Percentiles rank a stretch among this genome's conserved stretches.
Evolutionary conservation across 805 yeast species (phyloP).

Genomic region (Blastobotrys peoriensis): DNA sequence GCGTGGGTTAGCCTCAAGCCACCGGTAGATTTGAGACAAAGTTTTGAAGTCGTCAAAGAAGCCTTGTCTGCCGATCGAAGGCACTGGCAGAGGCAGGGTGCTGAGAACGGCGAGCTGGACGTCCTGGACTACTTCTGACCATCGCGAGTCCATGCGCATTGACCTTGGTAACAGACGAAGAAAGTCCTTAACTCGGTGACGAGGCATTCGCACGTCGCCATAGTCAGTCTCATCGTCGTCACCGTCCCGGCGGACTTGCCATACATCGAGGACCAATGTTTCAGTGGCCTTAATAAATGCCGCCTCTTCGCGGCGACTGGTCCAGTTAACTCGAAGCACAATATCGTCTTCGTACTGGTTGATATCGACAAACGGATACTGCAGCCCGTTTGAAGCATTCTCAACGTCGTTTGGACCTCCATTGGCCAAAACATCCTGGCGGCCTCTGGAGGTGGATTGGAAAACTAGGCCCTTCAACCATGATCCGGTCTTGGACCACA

Average conservation of each 20-base stretch:
- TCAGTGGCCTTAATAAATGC: constrained; percentile 21
- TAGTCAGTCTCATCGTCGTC: constrained; percentile 5
- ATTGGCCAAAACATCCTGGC: not conserved
- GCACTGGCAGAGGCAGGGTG: constrained; percentile 18
- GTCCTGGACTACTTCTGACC: constrained; percentile 21
- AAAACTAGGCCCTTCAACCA: not conserved
- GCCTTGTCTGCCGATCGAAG: constrained; percentile 9
- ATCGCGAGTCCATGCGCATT: constrained; percentile 16
- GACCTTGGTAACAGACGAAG: constrained; percentile 19
- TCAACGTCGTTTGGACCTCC: not conserved
- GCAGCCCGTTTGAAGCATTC: constrained; percentile 10
- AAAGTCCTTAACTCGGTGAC: constrained; percentile 17
- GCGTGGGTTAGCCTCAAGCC: constrained; percentile 63
- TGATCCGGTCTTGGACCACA: not conserved
- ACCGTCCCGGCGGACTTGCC: constrained; percentile 15
- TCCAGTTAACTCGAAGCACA: constrained; percentile 39
- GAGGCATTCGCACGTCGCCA: constrained; percentile 22
- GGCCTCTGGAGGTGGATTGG: not conserved
- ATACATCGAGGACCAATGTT: constrained; percentile 23
- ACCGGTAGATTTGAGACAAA: constrained; percentile 59
- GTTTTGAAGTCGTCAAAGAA: constrained; percentile 70
- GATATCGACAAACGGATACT: constrained; percentile 22
- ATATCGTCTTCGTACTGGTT: constrained; percentile 36
- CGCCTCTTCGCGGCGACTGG: constrained; percentile 14
- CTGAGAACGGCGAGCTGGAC: constrained; percentile 24